Percentiles rank a stretch among this genome's conserved stretches.
Evolutionary conservation across 768 basidiomycete genomes (phyloP).

Genomic region (Mycena amicta): DNA sequence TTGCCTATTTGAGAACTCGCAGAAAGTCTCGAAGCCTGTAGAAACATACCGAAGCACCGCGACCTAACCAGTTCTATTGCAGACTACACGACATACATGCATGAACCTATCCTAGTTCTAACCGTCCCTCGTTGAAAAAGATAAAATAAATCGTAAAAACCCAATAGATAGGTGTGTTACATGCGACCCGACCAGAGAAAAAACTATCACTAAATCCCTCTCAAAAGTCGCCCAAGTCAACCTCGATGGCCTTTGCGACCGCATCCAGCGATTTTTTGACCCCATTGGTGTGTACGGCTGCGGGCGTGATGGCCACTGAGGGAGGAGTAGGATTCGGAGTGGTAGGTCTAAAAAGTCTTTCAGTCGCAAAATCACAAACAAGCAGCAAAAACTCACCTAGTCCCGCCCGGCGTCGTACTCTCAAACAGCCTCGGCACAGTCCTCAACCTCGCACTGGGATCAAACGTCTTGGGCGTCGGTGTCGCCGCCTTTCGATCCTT

Average conservation of each 20-base stretch:
- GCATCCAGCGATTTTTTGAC: constrained; percentile 17
- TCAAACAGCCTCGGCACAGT: constrained; percentile 62
- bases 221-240: constrained; percentile 23
- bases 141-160: not conserved
- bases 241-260: constrained; percentile 30
- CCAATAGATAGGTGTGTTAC: not conserved
- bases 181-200: too few relatives aligned
- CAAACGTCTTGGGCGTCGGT: constrained; percentile 42
- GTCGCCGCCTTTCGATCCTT: constrained; percentile 60
- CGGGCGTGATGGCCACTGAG: not conserved
- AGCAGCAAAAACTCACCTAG: constrained; percentile 54
- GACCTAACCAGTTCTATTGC: not conserved
- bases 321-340: constrained; percentile 45
- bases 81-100: not conserved
- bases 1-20: not conserved
- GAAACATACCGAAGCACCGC: too few relatives aligned
- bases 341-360: constrained; percentile 51
- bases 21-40: not conserved
- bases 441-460: constrained; percentile 71
- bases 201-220: too few relatives aligned
- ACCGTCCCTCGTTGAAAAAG: too few relatives aligned
- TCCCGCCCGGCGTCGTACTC: constrained; percentile 44
- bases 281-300: not conserved
- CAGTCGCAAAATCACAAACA: too few relatives aligned
- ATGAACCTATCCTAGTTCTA: not conserved